Percentiles rank a stretch among this genome's conserved stretches.
phyloP scores from a whole-genome alignment of 2,329 filamentous ascomycete species.

The Didymellaceae sp. region DNA sequence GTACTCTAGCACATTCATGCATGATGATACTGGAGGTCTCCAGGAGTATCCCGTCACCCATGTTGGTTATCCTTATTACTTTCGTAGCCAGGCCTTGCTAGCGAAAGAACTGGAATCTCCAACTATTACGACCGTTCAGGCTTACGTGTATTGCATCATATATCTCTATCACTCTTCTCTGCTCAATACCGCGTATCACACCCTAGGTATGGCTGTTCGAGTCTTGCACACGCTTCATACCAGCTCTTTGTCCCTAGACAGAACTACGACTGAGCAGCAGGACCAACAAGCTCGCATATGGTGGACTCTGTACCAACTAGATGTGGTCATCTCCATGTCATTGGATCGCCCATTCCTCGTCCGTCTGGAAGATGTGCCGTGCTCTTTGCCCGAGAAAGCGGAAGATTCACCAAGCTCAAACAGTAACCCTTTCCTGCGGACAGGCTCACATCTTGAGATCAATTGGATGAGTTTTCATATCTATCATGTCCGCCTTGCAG shows the following conservation, averaged over 20 bases:
- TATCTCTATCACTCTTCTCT: slow-evolving; percentile 9
- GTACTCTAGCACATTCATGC: slow-evolving; percentile 9
- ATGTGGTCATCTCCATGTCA: slow-evolving; percentile 10
- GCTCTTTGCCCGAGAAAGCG: slow-evolving; percentile 1
- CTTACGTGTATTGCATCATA: slow-evolving; percentile 5
- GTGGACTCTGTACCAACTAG: slow-evolving; percentile 6
- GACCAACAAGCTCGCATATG: background rate
- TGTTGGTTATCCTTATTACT: slow-evolving; percentile 10
- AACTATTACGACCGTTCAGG: slow-evolving; percentile 2
- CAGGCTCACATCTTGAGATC: slow-evolving; percentile 1
- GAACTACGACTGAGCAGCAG: background rate
- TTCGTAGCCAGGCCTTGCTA: slow-evolving; percentile 7
- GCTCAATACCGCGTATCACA: slow-evolving; percentile 9
- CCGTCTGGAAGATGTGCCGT: slow-evolving; percentile 7
- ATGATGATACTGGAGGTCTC: background rate
- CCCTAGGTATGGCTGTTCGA: slow-evolving; percentile 6
- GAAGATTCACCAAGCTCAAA: background rate
- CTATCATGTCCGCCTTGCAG: slow-evolving; percentile 2
- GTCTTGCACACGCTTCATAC: slow-evolving; percentile 4
- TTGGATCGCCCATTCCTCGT: slow-evolving; percentile 10
- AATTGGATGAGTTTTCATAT: slow-evolving; percentile 6
- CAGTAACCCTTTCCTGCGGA: background rate
- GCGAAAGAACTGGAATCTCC: slow-evolving; percentile 7
- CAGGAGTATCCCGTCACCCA: slow-evolving; percentile 1
- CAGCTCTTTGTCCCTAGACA: background rate